phyloP scores from a whole-genome alignment of 2,329 filamentous ascomycete species.

The Didymella sp. region DNA sequence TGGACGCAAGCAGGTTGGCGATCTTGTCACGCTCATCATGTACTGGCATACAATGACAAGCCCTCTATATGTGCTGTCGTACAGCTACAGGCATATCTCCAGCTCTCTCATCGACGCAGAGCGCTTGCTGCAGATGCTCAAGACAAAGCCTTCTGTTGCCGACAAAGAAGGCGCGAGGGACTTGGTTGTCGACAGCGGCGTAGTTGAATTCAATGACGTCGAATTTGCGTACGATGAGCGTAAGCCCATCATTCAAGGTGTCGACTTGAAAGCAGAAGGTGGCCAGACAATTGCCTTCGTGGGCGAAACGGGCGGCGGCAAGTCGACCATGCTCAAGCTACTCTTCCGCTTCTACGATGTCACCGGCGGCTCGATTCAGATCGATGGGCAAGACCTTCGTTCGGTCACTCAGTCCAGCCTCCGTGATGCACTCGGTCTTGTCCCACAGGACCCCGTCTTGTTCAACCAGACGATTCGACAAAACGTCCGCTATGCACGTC shows the following conservation, averaged over 20 bases:
- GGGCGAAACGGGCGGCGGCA: slow-evolving; percentile 68
- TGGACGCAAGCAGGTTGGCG: slow-evolving; percentile 61
- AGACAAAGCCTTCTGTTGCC: slow-evolving; percentile 63
- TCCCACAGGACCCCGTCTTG: slow-evolving; percentile 69
- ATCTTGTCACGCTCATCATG: slow-evolving; percentile 69
- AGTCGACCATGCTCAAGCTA: slow-evolving; percentile 68
- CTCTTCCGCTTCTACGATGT: slow-evolving; percentile 68
- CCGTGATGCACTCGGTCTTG: slow-evolving; percentile 66
- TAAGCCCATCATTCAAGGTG: slow-evolving; percentile 58
- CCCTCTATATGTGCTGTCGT: slow-evolving; percentile 60
- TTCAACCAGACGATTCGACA: slow-evolving; percentile 71
- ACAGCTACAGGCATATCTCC: slow-evolving; percentile 57
- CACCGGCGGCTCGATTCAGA: slow-evolving; percentile 59
- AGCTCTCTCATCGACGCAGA: slow-evolving; percentile 70
- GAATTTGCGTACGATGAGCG: slow-evolving; percentile 63
- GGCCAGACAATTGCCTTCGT: slow-evolving; percentile 67
- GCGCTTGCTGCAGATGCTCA: slow-evolving; percentile 63
- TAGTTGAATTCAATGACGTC: slow-evolving; percentile 63
- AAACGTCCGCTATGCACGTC: slow-evolving; percentile 69
- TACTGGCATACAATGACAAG: slow-evolving; percentile 64
- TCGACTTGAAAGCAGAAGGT: slow-evolving; percentile 58
- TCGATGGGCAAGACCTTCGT: slow-evolving; percentile 67
- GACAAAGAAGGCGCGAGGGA: slow-evolving; percentile 50
- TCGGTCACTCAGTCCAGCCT: slow-evolving; percentile 65
- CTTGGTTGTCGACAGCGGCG: slow-evolving; percentile 56